Percentiles rank a stretch among this genome's conserved stretches.
Conservation (phyloP, 352 stramenopile genomes). For the Phytophthora meadii region DNA sequence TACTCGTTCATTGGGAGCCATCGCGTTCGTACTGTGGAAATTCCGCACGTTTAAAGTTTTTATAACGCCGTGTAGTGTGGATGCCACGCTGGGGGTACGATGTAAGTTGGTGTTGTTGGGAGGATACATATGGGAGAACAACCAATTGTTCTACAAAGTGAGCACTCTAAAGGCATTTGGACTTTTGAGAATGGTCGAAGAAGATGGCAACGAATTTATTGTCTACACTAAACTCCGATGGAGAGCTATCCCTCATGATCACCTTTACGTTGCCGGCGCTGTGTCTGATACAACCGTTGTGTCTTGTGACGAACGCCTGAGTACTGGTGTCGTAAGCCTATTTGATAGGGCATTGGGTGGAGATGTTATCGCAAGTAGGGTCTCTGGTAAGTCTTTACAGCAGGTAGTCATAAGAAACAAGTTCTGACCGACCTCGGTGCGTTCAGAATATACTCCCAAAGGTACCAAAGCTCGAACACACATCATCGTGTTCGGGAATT, state of each 20-base stretch:
- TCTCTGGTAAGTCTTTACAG: too few species aligned
- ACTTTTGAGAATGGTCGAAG: conserved; percentile 18
- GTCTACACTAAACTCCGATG: conserved; percentile 24
- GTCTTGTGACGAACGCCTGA: conserved; percentile 8
- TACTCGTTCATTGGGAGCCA: conserved; percentile 16
- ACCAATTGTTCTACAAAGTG: conserved; percentile 18
- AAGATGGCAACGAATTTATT: conserved; percentile 20
- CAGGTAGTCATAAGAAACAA: too few species aligned
- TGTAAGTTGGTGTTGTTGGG: conserved; percentile 17
- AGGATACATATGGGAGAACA: conserved; percentile 20
- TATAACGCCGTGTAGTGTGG: conserved; percentile 20
- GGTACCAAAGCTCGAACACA: too few species aligned
- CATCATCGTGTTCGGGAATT: too few species aligned
- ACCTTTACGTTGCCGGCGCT: conserved; percentile 12
- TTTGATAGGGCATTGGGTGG: conserved; percentile 2
- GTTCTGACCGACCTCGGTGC: too few species aligned
- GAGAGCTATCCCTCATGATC: conserved; percentile 6
- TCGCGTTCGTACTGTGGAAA: conserved; percentile 10
- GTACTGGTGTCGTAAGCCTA: conserved; percentile 6
- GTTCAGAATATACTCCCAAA: too few species aligned
- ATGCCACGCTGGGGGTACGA: conserved; percentile 15
- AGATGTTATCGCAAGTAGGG: too few species aligned
- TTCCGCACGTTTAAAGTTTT: conserved; percentile 16
- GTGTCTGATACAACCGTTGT: conserved; percentile 4
- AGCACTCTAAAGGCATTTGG: conserved; percentile 28